Evolutionary conservation across 805 yeast species (phyloP), one percentile per base, ranked within the genome.

Genomic region (Nakazawaea pomicola): DNA sequence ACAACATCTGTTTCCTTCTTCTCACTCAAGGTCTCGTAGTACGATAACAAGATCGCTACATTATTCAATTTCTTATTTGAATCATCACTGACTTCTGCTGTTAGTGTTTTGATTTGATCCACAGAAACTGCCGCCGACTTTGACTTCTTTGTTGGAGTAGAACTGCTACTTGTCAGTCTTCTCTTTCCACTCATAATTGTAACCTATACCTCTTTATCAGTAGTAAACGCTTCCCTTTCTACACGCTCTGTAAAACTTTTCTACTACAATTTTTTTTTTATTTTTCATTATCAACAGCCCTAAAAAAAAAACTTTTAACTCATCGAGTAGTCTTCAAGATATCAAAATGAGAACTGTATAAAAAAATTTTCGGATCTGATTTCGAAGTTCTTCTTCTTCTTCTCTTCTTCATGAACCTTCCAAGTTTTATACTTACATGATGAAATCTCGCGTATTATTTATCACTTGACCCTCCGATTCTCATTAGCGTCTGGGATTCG

Each of bases 341-440:
- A n/a, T 12, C 16, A 19, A 19, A 32, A 21, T 19, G 16, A 32
- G 16, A 21, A 33, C 8, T 23, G 18, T 23, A 23, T 23, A 14
- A 40, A 39, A 32, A 20, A 40, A 46, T 41, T 49, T 49, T 54
- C 49, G 58, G n/a, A 21, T 8, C 15, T 36, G 9, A 17, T 6
- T 11, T 19, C 28, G 17, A 15, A 53, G 43, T 59, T 61, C 7
- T 7, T 34, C 28, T 40, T 42, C n/a, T n/a, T n/a, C n/a, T 48
- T 46, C 46, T 49, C 44, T 55, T 56, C 57, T 60, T 61, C 34
- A 57, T 68, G 73, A 77, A 68, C 72, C 81, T 78, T 75, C 77
- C 81, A 76, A 74, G 74, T 78, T 75, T 75, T 74, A 72, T 64
- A 70, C 67, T 54, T 60, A 64, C 50, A 72, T 75, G 81, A 75